Percentiles rank a stretch among this genome's conserved stretches.
Evolutionary conservation across 1,284 basidiomycete species (phyloP).

Genomic region (Wolfiporia cocos): DNA sequence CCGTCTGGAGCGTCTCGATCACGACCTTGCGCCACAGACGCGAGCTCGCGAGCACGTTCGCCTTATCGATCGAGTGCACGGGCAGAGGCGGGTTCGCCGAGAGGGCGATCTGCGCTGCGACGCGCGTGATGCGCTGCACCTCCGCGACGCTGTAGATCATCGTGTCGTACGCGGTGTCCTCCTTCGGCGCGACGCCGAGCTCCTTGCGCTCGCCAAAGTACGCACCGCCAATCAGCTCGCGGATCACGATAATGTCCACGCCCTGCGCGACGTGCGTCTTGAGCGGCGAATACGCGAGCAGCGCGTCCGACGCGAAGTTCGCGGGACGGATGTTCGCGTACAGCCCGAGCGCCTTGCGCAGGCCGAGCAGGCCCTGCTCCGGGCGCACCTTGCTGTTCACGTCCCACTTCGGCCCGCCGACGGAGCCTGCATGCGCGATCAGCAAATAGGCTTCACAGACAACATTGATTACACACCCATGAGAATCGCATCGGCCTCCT

Average conservation of each 20-base stretch:
- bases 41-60: slow-evolving; percentile 95
- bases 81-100: slow-evolving; percentile 80
- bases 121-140: slow-evolving; percentile 92
- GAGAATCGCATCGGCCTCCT: slow-evolving; percentile 87
- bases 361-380: slow-evolving; percentile 89
- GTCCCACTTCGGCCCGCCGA: slow-evolving; percentile 99
- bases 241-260: slow-evolving; percentile 89
- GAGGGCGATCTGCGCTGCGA: slow-evolving; percentile 91
- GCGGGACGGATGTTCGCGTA: slow-evolving; percentile 99
- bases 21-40: slow-evolving; percentile 94
- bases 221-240: slow-evolving; percentile 89
- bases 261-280: slow-evolving; percentile 83
- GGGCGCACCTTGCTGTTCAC: slow-evolving; percentile 87
- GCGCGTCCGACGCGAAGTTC: slow-evolving; percentile 88
- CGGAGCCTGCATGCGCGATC: slow-evolving; percentile 57
- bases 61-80: slow-evolving; percentile 97
- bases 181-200: slow-evolving; percentile 57
- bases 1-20: slow-evolving; percentile 73
- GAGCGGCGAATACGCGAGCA: slow-evolving; percentile 90
- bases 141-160: slow-evolving; percentile 92
- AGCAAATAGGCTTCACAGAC: neutral
- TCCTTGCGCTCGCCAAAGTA: slow-evolving; percentile 97
- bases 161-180: slow-evolving; percentile 79
- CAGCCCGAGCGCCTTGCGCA: slow-evolving; percentile 91
- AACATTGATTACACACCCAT: slow-evolving; percentile 57